Evolutionary conservation across 129 eudicot species (phyloP).

Genomic region (Arctium minus): DNA sequence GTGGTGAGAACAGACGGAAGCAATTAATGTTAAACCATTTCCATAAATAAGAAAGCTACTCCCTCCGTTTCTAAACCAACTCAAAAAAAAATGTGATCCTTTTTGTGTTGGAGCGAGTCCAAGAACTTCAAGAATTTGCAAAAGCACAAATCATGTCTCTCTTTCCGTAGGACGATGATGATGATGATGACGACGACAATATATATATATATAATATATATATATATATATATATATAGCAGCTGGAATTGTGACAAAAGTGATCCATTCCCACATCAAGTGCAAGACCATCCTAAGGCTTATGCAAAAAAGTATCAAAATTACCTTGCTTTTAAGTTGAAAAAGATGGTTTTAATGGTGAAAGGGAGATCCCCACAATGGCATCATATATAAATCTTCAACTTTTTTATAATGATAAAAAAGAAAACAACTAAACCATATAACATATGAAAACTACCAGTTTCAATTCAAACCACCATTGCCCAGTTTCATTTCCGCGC

Average conservation of each 20-base stretch:
- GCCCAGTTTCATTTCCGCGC: conserved; percentile 49
- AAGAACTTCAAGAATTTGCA: too few relatives aligned
- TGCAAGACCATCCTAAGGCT: background rate
- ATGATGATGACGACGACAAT: too few relatives aligned
- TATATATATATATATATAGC: too few relatives aligned
- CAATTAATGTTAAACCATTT: too few relatives aligned
- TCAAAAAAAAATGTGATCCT: too few relatives aligned
- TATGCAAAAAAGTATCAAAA: background rate
- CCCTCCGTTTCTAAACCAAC: too few relatives aligned
- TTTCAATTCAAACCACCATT: conserved; percentile 10
- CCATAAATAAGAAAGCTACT: too few relatives aligned
- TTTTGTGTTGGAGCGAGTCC: too few relatives aligned
- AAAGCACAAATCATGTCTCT: too few relatives aligned
- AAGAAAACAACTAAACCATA: conserved; percentile 25
- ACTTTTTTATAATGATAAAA: background rate
- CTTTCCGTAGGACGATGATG: too few relatives aligned
- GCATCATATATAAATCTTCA: conserved; percentile 19
- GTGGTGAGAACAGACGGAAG: too few relatives aligned
- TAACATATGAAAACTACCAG: conserved; percentile 21
- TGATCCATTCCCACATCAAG: background rate
- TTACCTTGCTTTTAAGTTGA: background rate
- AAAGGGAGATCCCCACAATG: conserved; percentile 18
- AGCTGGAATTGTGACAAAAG: background rate
- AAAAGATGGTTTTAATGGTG: conserved; percentile 11
- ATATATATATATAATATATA: too few relatives aligned